These are phyloP conservation scores for Metschnikowia arizonensis DNA, from an alignment of 805 yeast species.

Conservation along the genomic window DNA sequence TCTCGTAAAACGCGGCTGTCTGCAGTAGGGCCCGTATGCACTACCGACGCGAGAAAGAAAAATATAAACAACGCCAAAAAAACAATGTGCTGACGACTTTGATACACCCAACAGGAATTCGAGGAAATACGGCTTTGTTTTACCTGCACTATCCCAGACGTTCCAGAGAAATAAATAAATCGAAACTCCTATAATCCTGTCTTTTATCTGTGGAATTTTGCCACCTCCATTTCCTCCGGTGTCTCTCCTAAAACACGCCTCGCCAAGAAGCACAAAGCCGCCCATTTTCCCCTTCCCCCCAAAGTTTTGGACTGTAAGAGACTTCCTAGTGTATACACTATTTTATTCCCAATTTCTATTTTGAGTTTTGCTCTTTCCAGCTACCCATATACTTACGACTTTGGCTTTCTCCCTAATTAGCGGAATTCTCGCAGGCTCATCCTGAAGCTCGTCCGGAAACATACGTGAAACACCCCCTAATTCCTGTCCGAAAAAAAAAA, in stretches of 20 bases:
- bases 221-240: neutral
- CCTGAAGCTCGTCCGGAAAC: constrained; percentile 1
- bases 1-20: neutral
- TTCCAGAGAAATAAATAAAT: neutral
- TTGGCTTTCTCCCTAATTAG: too few species aligned
- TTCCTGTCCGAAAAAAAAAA: neutral
- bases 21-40: neutral
- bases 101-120: neutral
- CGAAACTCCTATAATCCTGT: neutral
- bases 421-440: neutral
- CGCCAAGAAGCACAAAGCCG: neutral
- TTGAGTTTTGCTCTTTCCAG: neutral
- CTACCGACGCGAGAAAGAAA: constrained; percentile 3
- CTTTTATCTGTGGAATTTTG: neutral
- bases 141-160: neutral
- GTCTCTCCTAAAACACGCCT: neutral
- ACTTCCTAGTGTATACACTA: neutral
- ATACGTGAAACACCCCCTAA: constrained; percentile 1
- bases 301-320: neutral
- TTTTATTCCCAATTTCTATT: neutral
- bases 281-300: neutral
- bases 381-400: too few species aligned
- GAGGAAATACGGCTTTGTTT: neutral
- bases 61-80: constrained; percentile 4
- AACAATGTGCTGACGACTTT: constrained; percentile 3